Evolutionary conservation across 768 basidiomycete species (phyloP), one percentile per base, ranked within the genome.

Genomic region (Leccinum broughii): DNA sequence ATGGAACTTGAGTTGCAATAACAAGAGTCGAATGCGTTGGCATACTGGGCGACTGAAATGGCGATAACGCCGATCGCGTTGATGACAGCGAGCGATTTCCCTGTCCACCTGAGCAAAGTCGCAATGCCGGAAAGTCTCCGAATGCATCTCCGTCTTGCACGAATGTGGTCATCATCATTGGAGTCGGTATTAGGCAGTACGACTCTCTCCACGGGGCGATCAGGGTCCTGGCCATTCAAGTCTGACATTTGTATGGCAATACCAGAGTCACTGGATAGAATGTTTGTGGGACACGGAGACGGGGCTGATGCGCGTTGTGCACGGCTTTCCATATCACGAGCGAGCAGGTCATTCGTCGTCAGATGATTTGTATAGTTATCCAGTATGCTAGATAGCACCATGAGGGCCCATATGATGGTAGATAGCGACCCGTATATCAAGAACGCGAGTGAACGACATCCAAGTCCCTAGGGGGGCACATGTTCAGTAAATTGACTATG

Each of bases 21-120:
- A 51, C 76, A 76, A 6, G 57, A 64, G 15, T 64, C 54, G 49
- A 63, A 76, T 9, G 70, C 55, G 26, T 64, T 58, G 6, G 68
- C 51, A 39, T 68, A 76, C 41, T 77, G 73, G 37, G 76, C 63
- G 11, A 76, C 5, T 10, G 71, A 74, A n/a, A 57, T 62, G 44
- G 62, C 22, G 22, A 77, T 1, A 55, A 70, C 59, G 9, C 65
- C 62, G 11, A 69, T 59, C 4, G 73, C 66, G 28, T 76, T 76
- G 55, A 61, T 7, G 13, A 67, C 53, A 3, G 76, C 75, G 22
- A 76, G 32, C 5, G 58, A 24, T 56, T 75, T 71, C 9, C 70
- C 71, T 14, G 56, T 39, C 60, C 71, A 67, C 1, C 75, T 66
- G 3, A 76, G 57, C 57, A 46, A 54, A n/a, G 66, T 50, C 1